These are phyloP conservation scores for Tilletia setariae DNA, from an alignment of 1,284 basidiomycete species.

Conservation along the genomic window DNA sequence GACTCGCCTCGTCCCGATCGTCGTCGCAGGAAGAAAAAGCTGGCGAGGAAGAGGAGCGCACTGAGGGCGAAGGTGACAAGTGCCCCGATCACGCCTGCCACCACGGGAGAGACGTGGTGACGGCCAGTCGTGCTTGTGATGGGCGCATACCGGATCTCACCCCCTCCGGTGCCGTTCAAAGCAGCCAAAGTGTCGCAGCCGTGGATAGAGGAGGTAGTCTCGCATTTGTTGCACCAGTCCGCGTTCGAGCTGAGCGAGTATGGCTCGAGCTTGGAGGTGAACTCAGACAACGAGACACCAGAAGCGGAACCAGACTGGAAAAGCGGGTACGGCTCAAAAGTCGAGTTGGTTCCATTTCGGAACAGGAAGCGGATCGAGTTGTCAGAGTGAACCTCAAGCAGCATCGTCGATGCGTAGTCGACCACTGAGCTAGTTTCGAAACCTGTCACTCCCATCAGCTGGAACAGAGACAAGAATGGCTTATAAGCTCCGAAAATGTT, in stretches of 20 bases:
- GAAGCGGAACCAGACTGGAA: slow-evolving; percentile 57
- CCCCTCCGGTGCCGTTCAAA: slow-evolving; percentile 44
- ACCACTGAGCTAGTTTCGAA: slow-evolving; percentile 57
- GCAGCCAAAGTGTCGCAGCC: slow-evolving; percentile 38
- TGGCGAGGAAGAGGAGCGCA: slow-evolving; percentile 21
- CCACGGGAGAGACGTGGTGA: slow-evolving; percentile 43
- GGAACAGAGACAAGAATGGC: slow-evolving; percentile 72
- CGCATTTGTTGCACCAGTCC: slow-evolving; percentile 56
- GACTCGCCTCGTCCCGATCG: too few relatives aligned
- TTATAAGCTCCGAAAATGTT: slow-evolving; percentile 75
- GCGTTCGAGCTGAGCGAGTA: slow-evolving; percentile 53
- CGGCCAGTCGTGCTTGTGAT: slow-evolving; percentile 35
- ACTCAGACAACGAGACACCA: slow-evolving; percentile 68
- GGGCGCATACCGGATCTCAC: slow-evolving; percentile 26
- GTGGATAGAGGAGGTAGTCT: slow-evolving; percentile 29
- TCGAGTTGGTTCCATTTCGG: slow-evolving; percentile 69
- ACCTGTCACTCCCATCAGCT: slow-evolving; percentile 21
- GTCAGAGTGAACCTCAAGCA: slow-evolving; percentile 50
- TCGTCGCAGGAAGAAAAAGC: slow-evolving; percentile 17
- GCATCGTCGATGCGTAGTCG: slow-evolving; percentile 72
- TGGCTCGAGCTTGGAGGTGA: slow-evolving; percentile 69
- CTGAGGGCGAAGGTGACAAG: slow-evolving; percentile 41
- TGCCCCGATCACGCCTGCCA: slow-evolving; percentile 44
- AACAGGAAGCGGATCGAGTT: slow-evolving; percentile 67
- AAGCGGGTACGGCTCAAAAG: slow-evolving; percentile 41